Evolutionary conservation across 768 basidiomycete species (phyloP), one percentile per base, ranked within the genome.

Genomic region (Boletus reticuloceps): DNA sequence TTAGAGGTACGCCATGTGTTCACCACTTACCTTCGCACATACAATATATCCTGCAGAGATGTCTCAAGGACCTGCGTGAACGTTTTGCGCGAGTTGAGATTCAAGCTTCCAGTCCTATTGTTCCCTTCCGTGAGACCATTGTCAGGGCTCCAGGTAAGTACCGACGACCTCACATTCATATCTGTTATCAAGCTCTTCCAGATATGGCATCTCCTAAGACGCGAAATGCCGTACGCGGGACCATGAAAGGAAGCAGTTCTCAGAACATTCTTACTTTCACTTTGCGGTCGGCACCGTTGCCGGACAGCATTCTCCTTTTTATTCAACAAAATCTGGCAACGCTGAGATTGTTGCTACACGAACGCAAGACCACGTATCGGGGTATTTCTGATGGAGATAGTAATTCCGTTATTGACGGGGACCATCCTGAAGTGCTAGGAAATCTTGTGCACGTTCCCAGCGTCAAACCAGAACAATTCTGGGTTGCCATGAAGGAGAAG

Each of bases 71-170:
- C 70, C 76, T 99, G n/a, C 82, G 90, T 20, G 97, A 98, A 69
- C 81, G 97, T 36, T 98, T 98, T 70, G 96, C 97, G 3, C 82
- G 85, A 56, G 85, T 98, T 34, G 92, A 92, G 45, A 94, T 99
- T 31, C 93, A 94, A 62, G 86, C 89, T 2, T 98, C 95, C 1
- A 86, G 94, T 63, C 94, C 95, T 0, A 98, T 98, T 54, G 97
- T 99, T 4, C 97, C 97, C 12, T 99, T 98, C 77, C 82, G 97
- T 39, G 97, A 98, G 72, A 98, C 97, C 0, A 91, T 92, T 0
- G 82, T 96, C 14, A 89, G 84, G 62, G 92, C 79, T 4, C 66
- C 78, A 63, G 93, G 93, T 91, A 65, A 63, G 58, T 38, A 31
- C 25, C 31, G 41, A 40, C 25, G n/a, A 25, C 16, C 17, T 37